These are phyloP conservation scores for Pythium plurisporium DNA, from an alignment of 352 stramenopile genomes.

Conservation along the genomic window DNA sequence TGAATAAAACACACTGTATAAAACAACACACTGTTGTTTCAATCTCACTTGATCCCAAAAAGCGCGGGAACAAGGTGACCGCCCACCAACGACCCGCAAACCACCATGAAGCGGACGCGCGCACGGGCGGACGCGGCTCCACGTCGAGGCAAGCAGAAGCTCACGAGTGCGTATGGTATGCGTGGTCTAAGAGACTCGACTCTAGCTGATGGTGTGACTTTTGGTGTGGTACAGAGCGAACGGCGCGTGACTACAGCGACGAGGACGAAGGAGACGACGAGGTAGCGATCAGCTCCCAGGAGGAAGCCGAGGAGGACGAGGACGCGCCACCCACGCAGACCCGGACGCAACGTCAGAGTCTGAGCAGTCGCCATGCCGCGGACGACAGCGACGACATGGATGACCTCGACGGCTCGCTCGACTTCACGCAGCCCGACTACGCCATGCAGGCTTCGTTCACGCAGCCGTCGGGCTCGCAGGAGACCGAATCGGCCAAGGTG, in stretches of 20 bases:
- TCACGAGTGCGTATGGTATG: conserved; percentile 9
- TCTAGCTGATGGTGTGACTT: background rate
- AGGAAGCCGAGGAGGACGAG: conserved; percentile 8
- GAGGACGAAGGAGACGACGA: conserved; percentile 1
- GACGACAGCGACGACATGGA: conserved; percentile 26
- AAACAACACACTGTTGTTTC: background rate
- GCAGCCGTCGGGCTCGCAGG: conserved; percentile 32
- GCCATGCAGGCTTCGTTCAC: conserved; percentile 20
- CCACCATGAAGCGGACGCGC: conserved; percentile 19
- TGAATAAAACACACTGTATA: conserved; percentile 17
- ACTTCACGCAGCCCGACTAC: conserved; percentile 83
- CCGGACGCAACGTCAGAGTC: background rate
- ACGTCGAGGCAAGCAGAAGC: conserved; percentile 14
- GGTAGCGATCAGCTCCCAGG: background rate
- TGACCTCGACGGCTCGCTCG: conserved; percentile 43
- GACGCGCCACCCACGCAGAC: conserved; percentile 1
- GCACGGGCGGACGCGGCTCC: conserved; percentile 1
- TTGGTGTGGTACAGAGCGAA: conserved; percentile 1
- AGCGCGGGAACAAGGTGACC: conserved; percentile 13
- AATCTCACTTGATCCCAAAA: conserved; percentile 1
- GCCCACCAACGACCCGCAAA: background rate
- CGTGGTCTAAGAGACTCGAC: too few species aligned
- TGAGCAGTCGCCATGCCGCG: background rate
- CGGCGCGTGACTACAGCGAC: conserved; percentile 11
- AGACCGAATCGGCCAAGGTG: conserved; percentile 36